Base-by-base conservation (phyloP, 345 rosid genomes). In the Pistacia vera region DNA sequence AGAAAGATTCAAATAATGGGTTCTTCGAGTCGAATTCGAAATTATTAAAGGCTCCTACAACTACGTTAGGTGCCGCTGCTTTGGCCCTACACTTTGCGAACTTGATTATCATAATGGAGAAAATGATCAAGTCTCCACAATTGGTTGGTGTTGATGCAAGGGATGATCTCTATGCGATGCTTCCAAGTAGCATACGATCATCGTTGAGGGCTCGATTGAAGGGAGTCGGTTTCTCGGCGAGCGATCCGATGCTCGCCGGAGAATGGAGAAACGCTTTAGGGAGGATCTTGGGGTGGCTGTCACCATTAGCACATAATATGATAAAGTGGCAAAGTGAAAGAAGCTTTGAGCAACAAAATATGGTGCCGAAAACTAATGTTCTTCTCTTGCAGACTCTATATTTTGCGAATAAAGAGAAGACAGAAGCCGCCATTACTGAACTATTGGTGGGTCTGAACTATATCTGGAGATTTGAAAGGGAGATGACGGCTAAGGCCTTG, bases 291-390 rank as follows among this genome's bases (percentile, higher is more conserved):
- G 81, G 83, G 28, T 97, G 99, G 99, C 59, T 97, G 73, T 86
- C 97, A 8, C 99, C 97, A 2, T 67, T 97, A 73, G 99, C 97
- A 2, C 98, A 97, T 72, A 94, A 94, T 62, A 97, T 91, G 99
- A 94, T 97, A 14, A 92, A 87, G 83, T 97, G 99, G 98, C 99
- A 97, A 70, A 90, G 89, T 28, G 99, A 92, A 75, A 89, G 99
- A 83, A 97, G 97, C 88, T 91, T 92, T 49, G 98, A 91, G 85
- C 98, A 87, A 83, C 92, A 88, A 70, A 86, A 86, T 75, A 55
- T 84, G 77, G 77, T 77, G 9, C 71, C 86, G 4, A 88, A 72
- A 71, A 87, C 85, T 2, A 85, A 82, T 64, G 94, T 90, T 79
- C 88, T 94, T 76, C 85, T 97, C 49, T 80, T 94, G 82, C 94